Conservation (phyloP, 2,329 filamentous ascomycete species). For the Colletotrichum viniferum region DNA sequence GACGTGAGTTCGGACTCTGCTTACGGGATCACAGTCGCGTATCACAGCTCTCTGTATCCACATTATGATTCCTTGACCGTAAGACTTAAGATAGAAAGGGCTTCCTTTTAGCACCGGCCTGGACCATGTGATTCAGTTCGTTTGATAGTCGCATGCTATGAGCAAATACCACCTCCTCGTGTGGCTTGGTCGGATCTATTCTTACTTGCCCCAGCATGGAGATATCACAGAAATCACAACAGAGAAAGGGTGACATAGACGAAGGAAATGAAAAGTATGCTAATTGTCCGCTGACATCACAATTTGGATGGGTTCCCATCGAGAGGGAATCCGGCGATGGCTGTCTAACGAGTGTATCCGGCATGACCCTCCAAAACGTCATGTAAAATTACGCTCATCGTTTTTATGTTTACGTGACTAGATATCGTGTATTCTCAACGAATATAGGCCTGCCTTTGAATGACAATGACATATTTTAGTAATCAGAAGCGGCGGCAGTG, state of each 20-base stretch:
- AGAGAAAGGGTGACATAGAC: neutral
- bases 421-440: neutral
- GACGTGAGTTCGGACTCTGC: neutral
- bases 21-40: accelerated
- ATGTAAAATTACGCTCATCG: neutral
- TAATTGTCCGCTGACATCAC: neutral
- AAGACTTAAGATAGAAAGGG: neutral
- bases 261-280: accelerated
- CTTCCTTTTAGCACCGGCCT: neutral
- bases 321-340: neutral
- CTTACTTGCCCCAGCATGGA: neutral
- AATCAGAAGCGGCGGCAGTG: neutral
- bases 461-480: neutral
- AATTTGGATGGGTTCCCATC: neutral
- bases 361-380: accelerated
- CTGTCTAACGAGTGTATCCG: neutral
- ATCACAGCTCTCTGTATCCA: neutral
- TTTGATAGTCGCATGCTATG: accelerated
- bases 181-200: neutral
- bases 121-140: neutral
- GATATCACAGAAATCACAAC: neutral
- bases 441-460: neutral
- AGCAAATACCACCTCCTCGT: neutral
- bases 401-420: accelerated
- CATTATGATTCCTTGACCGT: accelerated